These are phyloP conservation scores for Sarocladium oryzae DNA, from an alignment of 2,329 filamentous ascomycete species.

Conservation along the genomic window DNA sequence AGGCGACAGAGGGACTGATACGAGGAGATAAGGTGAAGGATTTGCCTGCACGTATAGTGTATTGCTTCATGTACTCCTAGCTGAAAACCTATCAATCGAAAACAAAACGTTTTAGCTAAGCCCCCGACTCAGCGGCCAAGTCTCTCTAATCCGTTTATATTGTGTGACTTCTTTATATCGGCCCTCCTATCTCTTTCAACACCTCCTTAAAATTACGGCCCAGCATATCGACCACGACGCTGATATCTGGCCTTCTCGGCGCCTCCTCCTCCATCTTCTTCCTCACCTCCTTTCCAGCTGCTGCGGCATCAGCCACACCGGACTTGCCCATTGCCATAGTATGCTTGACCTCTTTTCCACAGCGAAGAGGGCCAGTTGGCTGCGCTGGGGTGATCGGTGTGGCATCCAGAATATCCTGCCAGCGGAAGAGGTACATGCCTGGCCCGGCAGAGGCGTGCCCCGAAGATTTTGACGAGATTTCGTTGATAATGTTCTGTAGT, in stretches of 20 bases:
- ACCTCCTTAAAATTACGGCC: conserved; percentile 31
- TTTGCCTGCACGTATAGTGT: not conserved
- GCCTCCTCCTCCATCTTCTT: conserved; percentile 24
- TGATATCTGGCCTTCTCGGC: conserved; percentile 34
- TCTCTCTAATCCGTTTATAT: too few relatives aligned
- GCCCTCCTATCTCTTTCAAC: conserved; percentile 17
- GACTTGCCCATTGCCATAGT: conserved; percentile 36
- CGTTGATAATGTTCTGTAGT: conserved; percentile 51
- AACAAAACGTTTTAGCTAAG: too few relatives aligned
- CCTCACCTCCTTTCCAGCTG: conserved; percentile 19
- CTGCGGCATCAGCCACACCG: conserved; percentile 23
- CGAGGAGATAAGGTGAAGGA: not conserved
- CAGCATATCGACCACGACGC: conserved; percentile 33
- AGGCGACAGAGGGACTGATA: not conserved
- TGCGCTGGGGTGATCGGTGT: conserved; percentile 60
- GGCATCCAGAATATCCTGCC: conserved; percentile 65
- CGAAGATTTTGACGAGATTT: conserved; percentile 14
- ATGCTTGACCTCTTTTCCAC: conserved; percentile 45
- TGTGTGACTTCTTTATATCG: not conserved
- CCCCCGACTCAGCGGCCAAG: too few relatives aligned
- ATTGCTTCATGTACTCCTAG: too few relatives aligned
- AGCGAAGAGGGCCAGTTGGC: conserved; percentile 44
- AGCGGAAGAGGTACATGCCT: conserved; percentile 64
- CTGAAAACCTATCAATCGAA: too few relatives aligned
- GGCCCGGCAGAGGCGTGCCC: conserved; percentile 42